These are phyloP conservation scores for Luzula sylvatica DNA, from an alignment of 176 grass and related monocot species.

Conservation along the genomic window DNA sequence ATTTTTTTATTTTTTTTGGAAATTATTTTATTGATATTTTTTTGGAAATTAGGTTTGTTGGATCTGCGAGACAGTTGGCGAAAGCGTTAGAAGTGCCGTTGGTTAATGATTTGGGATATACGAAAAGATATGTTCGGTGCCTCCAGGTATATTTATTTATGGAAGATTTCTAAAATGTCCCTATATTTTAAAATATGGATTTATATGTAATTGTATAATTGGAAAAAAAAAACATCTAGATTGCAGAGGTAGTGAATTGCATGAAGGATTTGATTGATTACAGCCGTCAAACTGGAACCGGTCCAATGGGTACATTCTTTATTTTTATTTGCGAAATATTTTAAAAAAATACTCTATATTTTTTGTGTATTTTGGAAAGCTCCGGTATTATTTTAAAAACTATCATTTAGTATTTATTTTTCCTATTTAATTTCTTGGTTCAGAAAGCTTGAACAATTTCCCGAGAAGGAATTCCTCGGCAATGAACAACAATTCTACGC, in stretches of 20 bases:
- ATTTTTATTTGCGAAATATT: background rate
- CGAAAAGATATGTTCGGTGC: slow-evolving; percentile 96
- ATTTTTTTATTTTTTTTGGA: slow-evolving; percentile 18
- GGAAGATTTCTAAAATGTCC: background rate
- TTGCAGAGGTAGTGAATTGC: slow-evolving; percentile 93
- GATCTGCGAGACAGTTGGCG: slow-evolving; percentile 67
- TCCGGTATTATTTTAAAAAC: background rate
- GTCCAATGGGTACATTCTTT: slow-evolving; percentile 57
- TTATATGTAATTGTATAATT: slow-evolving; percentile 6
- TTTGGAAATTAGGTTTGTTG: slow-evolving; percentile 59
- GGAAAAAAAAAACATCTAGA: slow-evolving; percentile 40
- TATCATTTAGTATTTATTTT: background rate
- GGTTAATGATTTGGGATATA: slow-evolving; percentile 99
- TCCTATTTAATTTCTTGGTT: slow-evolving; percentile 18
- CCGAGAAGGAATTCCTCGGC: slow-evolving; percentile 61
- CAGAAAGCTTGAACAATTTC: slow-evolving; percentile 87
- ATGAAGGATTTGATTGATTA: slow-evolving; percentile 99
- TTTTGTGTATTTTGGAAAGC: background rate
- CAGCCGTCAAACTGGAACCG: slow-evolving; percentile 71
- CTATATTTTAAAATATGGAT: slow-evolving; percentile 7
- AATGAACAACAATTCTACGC: slow-evolving; percentile 31
- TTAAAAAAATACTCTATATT: background rate
- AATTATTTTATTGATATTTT: slow-evolving; percentile 8
- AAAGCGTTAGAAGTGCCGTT: slow-evolving; percentile 92
- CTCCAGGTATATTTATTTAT: slow-evolving; percentile 58